Conservation (phyloP, 2,329 filamentous ascomycete species). For the Zopfia rhizophila region DNA sequence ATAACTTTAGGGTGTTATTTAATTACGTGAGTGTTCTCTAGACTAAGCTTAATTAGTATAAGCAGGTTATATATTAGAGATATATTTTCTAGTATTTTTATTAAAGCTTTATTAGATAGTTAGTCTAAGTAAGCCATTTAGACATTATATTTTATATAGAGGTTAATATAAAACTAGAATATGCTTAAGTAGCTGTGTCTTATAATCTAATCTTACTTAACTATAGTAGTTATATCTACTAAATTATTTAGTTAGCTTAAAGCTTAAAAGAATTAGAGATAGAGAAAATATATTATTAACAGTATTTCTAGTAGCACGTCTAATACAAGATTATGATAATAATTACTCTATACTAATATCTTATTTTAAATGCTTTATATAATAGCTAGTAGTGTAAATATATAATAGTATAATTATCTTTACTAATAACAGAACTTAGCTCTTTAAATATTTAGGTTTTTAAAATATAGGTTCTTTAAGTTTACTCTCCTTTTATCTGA, state of each 20-base stretch:
- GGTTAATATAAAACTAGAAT: slow-evolving; percentile 1
- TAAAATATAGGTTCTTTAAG: slow-evolving; percentile 4
- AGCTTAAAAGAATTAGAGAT: no score
- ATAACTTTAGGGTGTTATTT: not conserved
- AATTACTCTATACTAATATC: no score
- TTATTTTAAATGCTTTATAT: slow-evolving; percentile 5
- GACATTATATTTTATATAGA: not conserved
- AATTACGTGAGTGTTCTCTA: no score
- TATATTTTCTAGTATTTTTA: slow-evolving; percentile 5
- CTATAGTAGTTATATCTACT: not conserved
- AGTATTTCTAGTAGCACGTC: no score
- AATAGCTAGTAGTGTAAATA: not conserved
- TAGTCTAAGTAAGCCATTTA: slow-evolving; percentile 4
- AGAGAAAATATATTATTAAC: no score
- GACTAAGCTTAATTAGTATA: slow-evolving; percentile 8
- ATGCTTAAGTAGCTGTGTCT: no score
- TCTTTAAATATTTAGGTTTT: slow-evolving; percentile 2
- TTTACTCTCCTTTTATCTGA: slow-evolving; percentile 1
- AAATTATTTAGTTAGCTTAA: slow-evolving; percentile 5
- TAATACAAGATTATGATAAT: no score
- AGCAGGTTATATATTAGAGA: slow-evolving; percentile 6
- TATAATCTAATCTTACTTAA: slow-evolving; percentile 1
- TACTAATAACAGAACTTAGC: not conserved
- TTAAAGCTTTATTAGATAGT: slow-evolving; percentile 4
- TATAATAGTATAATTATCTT: not conserved